Base-by-base conservation (phyloP, 306 rosid genomes). In the Glycine latifolia region DNA sequence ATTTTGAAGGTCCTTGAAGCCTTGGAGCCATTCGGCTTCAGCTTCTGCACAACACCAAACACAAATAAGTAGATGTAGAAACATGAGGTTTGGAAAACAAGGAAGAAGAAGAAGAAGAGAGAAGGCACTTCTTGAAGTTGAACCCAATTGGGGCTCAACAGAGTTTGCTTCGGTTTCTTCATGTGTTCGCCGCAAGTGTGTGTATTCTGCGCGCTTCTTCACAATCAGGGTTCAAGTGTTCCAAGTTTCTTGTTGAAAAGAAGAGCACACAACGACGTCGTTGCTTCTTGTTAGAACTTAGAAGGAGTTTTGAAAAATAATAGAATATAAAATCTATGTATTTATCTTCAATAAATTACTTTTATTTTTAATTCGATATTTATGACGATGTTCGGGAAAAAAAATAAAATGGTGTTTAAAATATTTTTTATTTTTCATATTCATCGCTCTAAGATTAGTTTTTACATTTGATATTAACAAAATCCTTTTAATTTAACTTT, bases 71-170 rank as follows among this genome's bases (percentile, higher is more conserved):
- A 46, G 67, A 70, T 14, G 69, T 5, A 63, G 49, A 68, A 75
- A 56, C 16, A 69, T 16, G 67, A 43, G 66, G n/a, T 47, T 26
- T 5, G 8, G 50, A 73, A 49, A 10, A 62, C 1, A 47, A 12
- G 44, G 35, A 68, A 56, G 31, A 68, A 58, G 68, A 68, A 80
- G 76, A 47, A 73, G 71, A 37, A 73, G 13, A 43, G 11, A 50
- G 62, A 17, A 62, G 3, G 52, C 16, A 90, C 97, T 68, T 88
- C 89, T 84, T 87, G 92, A 59, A 95, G 97, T 43, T 85, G 87
- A 82, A 87, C 89, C 99, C 99, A 95, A 80, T 95, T 95, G 56
- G 99, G 99, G 82, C 88, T 95, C 4, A 88, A 60, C 48, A 84
- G 87, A 39, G 69, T 73, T 67, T 73, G 90, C 79, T 78, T 84